Conservation (phyloP, 768 basidiomycete species). For the Fomitopsis serialis region DNA sequence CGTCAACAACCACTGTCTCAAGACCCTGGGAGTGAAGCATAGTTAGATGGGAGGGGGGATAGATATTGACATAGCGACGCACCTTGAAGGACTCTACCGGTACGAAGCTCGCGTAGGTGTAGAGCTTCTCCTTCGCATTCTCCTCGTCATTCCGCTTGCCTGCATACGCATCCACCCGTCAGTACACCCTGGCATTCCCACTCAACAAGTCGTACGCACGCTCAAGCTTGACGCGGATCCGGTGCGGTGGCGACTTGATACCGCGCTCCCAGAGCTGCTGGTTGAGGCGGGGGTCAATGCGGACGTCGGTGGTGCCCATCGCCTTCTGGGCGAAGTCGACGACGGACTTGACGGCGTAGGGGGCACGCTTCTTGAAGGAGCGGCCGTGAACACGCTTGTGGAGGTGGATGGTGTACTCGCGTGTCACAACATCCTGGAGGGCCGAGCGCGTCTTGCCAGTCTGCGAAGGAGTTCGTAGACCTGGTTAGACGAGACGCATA, state of each 20-base stretch:
- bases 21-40: constrained; percentile 53
- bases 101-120: constrained; percentile 83
- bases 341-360: constrained; percentile 93
- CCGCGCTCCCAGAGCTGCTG: constrained; percentile 92
- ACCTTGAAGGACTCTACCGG: constrained; percentile 83
- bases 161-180: constrained; percentile 24
- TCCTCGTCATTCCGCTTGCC: constrained; percentile 99
- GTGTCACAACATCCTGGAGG: constrained; percentile 95
- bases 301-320: constrained; percentile 94
- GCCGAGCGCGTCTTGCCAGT: constrained; percentile 91
- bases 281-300: constrained; percentile 95
- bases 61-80: constrained; percentile 17
- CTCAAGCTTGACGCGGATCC: constrained; percentile 91
- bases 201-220: constrained; percentile 43
- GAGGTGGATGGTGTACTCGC: constrained; percentile 98
- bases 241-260: constrained; percentile 89
- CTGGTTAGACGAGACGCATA: not conserved
- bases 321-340: constrained; percentile 86
- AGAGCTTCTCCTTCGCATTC: constrained; percentile 97
- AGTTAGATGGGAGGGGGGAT: constrained; percentile 3
- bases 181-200: not conserved
- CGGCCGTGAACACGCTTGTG: constrained; percentile 92
- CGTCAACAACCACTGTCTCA: constrained; percentile 77
- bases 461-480: constrained; percentile 32
- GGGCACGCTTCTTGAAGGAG: constrained; percentile 97